Evolutionary conservation across 345 rosid genomes (phyloP).

Genomic region (Bruguiera parviflora): DNA sequence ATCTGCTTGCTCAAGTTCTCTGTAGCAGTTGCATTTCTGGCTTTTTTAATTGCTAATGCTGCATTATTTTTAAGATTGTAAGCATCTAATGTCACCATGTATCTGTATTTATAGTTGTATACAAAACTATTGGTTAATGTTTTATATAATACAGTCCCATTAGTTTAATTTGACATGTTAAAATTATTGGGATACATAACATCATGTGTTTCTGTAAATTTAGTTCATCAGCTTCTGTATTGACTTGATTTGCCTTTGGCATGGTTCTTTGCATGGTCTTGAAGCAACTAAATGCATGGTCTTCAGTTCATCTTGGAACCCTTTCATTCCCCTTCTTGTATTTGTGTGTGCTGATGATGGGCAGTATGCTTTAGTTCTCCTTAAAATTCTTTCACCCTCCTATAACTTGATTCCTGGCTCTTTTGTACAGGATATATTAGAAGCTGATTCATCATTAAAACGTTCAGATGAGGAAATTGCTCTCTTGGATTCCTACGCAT

Average conservation of each 20-base stretch:
- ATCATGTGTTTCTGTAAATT: too few species aligned
- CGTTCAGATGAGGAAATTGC: slow-evolving; percentile 72
- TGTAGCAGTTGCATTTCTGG: background rate
- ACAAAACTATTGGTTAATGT: too few species aligned
- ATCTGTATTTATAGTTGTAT: too few species aligned
- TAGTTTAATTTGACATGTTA: too few species aligned
- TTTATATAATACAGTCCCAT: too few species aligned
- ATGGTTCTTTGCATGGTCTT: too few species aligned
- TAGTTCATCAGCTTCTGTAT: too few species aligned
- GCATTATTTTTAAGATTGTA: background rate
- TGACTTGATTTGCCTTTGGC: too few species aligned
- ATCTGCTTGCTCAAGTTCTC: background rate
- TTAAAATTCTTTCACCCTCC: background rate
- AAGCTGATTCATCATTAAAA: slow-evolving; percentile 56
- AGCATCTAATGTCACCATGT: too few species aligned
- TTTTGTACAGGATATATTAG: slow-evolving; percentile 56
- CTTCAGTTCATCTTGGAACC: background rate
- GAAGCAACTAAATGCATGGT: too few species aligned
- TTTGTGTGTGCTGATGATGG: background rate
- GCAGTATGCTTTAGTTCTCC: background rate
- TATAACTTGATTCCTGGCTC: slow-evolving; percentile 12
- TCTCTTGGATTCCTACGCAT: slow-evolving; percentile 61
- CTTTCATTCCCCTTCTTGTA: background rate
- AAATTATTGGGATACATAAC: too few species aligned
- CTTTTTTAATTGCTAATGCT: background rate